Base-by-base conservation (phyloP, 495 filamentous ascomycete genomes). In the Penicillium taxi region DNA sequence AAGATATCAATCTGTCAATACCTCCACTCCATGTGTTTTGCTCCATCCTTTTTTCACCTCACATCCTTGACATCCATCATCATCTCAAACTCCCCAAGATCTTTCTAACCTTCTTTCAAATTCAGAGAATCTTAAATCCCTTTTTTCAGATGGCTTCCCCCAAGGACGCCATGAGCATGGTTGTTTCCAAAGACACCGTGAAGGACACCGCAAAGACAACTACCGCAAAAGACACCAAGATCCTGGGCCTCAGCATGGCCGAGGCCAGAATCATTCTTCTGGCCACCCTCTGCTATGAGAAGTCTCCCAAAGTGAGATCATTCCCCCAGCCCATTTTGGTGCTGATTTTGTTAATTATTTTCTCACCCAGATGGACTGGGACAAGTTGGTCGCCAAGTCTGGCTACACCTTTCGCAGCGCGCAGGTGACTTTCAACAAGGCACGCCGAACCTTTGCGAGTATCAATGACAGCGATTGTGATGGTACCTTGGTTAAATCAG, bases 351-450 rank as follows among this genome's bases (percentile, higher is more conserved):
- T n/a, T n/a, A n/a, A 11, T 6, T 11, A 11, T 6, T 11, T 24
- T 24, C 22, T 11, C 7, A 7, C 26, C 37, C 23, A 47, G 48
- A 44, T 64, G 45, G 58, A 67, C 42, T 50, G 37, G 33, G 46
- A 41, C 3, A 57, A 58, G 27, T 23, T 67, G 9, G 54, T 49
- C 6, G 20, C 35, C 6, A 28, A 53, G n/a, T 47, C 42, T 16
- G 48, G 47, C 7, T 64, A 48, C 35, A 59, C 32, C 30, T 19
- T 26, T 5, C 42, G 28, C 8, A 57, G 55, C 1, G 56, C 61
- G 18, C 41, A 40, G 12, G 32, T 47, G 11, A 19, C 34, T 19
- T 63, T 38, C 20, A 17, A 26, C 19, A 29, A 25, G 14, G 29
- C 50, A 5, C 48, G 44, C 8, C 55, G 53, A 26, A 61, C 59